phyloP scores from a whole-genome alignment of 23 red algal species.

The Gracilaria caudata region DNA sequence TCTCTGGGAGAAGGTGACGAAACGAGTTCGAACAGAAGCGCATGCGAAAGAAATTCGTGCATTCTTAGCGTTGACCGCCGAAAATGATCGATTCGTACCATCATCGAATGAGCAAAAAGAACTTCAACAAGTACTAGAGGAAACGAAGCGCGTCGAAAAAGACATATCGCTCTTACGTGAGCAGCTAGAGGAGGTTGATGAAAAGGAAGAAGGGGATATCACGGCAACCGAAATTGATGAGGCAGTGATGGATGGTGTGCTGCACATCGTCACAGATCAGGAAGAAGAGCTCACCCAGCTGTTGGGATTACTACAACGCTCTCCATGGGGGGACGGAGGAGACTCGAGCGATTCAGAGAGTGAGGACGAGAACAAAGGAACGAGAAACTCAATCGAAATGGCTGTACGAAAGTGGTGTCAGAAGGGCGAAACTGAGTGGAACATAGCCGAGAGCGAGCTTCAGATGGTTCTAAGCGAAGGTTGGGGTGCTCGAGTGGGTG shows the following conservation, averaged over 20 bases:
- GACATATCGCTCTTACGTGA: conserved; percentile 8
- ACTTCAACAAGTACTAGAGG: neutral
- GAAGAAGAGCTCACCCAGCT: conserved; percentile 26
- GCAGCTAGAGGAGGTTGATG: conserved; percentile 11
- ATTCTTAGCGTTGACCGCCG: neutral
- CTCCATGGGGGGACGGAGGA: conserved; percentile 18
- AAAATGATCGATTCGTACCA: neutral
- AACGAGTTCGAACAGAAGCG: conserved; percentile 6
- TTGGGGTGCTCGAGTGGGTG: conserved; percentile 10
- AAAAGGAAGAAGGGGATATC: conserved; percentile 11
- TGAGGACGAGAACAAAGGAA: neutral
- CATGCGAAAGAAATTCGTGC: conserved; percentile 10
- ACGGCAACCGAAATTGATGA: conserved; percentile 9
- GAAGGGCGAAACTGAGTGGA: conserved; percentile 21
- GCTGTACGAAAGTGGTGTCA: conserved; percentile 20
- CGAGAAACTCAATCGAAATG: neutral
- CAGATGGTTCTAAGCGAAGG: conserved; percentile 11
- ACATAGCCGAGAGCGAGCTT: conserved; percentile 24
- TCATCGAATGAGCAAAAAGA: neutral
- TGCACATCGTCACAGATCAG: conserved; percentile 3
- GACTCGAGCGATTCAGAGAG: conserved; percentile 11
- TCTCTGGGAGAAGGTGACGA: conserved; percentile 19
- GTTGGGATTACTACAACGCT: conserved; percentile 10
- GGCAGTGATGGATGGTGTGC: conserved; percentile 16
- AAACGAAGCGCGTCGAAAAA: neutral